These are phyloP conservation scores for Pseudogymnoascus sp. DNA, from an alignment of 2,329 filamentous ascomycete genomes.

Conservation along the genomic window DNA sequence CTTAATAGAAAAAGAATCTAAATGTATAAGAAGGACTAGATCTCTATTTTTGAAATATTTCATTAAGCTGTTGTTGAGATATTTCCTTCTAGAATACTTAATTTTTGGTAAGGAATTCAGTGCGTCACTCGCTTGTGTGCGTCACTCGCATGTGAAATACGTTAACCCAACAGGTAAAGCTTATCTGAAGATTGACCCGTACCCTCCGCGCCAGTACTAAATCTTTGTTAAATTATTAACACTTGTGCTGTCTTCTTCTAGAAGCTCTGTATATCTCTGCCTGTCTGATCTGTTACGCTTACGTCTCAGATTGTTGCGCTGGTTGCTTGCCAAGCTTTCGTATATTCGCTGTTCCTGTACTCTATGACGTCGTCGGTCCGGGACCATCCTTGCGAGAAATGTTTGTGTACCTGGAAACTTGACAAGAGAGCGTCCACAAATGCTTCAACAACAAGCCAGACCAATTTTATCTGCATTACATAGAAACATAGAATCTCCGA, in stretches of 20 bases:
- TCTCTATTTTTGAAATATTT: no score
- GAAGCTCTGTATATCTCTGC: not conserved
- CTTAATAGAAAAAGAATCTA: no score
- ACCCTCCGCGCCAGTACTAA: not conserved
- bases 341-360: not conserved
- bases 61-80: no score
- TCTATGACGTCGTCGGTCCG: not conserved
- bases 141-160: no score
- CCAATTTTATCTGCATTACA: not conserved
- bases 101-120: no score
- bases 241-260: not conserved
- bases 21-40: no score
- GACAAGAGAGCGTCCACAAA: not conserved
- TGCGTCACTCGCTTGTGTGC: no score
- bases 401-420: not conserved
- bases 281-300: not conserved
- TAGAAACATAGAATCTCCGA: not conserved
- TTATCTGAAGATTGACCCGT: not conserved
- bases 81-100: no score
- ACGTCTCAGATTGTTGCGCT: not conserved
- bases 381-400: conserved; percentile 3
- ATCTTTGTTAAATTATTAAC: not conserved
- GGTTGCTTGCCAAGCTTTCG: not conserved
- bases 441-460: not conserved
- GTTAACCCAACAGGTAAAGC: not conserved